Evolutionary conservation across 1,284 basidiomycete genomes (phyloP).

Genomic region (Ceratobasidium papillatum): DNA sequence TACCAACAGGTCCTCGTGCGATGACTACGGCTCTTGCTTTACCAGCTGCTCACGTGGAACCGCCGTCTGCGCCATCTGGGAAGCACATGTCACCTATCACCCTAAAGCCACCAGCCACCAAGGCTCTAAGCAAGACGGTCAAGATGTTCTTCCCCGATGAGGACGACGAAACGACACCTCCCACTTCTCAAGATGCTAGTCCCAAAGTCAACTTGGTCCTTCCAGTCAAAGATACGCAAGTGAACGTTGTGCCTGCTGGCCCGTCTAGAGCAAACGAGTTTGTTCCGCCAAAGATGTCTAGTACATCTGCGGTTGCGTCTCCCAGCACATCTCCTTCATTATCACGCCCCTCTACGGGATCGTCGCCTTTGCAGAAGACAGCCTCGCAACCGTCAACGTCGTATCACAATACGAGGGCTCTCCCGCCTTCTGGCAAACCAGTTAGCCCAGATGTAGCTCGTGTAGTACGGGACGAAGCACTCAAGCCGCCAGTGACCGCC

Average conservation of each 20-base stretch:
- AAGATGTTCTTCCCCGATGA: slow-evolving; percentile 53
- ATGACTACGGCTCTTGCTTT: slow-evolving; percentile 37
- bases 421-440: neutral
- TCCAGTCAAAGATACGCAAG: slow-evolving; percentile 6
- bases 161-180: slow-evolving; percentile 43
- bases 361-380: neutral
- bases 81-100: slow-evolving; percentile 25
- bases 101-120: slow-evolving; percentile 22
- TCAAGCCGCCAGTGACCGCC: neutral
- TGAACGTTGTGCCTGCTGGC: neutral
- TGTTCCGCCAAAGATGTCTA: slow-evolving; percentile 22
- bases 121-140: slow-evolving; percentile 44
- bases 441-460: slow-evolving; percentile 12
- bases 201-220: slow-evolving; percentile 32
- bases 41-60: slow-evolving; percentile 17
- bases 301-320: neutral
- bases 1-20: slow-evolving; percentile 36
- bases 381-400: neutral
- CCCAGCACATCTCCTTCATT: neutral
- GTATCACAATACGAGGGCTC: neutral
- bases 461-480: slow-evolving; percentile 16
- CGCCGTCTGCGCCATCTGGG: neutral
- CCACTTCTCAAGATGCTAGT: neutral
- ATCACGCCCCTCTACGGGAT: slow-evolving; percentile 6
- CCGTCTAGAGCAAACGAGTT: slow-evolving; percentile 12